Conservation (phyloP, 257 asterid species). For the Mentha longifolia region DNA sequence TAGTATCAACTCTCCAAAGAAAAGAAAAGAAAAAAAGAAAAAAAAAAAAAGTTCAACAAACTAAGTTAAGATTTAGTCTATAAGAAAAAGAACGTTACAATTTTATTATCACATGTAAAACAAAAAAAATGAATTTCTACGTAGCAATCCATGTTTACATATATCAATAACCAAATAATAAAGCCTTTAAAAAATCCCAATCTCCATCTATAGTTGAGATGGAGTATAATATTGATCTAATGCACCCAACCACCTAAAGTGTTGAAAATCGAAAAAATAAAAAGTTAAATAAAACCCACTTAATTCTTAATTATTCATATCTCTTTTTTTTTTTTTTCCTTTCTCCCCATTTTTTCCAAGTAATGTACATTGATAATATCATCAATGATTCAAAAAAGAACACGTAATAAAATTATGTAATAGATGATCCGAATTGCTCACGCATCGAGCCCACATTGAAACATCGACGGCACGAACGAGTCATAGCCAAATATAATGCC, state of each 20-base stretch:
- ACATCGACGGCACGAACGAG: constrained; percentile 58
- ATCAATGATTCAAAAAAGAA: constrained; percentile 4
- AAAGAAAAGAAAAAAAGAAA: too few species aligned
- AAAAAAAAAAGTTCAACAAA: too few species aligned
- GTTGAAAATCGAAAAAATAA: constrained; percentile 14
- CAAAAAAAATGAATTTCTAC: constrained; percentile 29
- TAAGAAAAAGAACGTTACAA: background rate
- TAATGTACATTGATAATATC: constrained; percentile 10
- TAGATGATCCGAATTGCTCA: constrained; percentile 3
- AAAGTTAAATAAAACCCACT: background rate
- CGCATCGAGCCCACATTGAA: constrained; percentile 65
- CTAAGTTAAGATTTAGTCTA: background rate
- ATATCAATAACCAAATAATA: constrained; percentile 24
- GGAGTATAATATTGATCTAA: constrained; percentile 4
- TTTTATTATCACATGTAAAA: constrained; percentile 22
- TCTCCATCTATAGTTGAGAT: constrained; percentile 30
- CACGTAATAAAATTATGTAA: background rate
- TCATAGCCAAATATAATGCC: constrained; percentile 65
- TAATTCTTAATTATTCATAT: constrained; percentile 20
- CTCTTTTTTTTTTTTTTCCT: background rate
- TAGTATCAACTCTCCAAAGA: too few species aligned
- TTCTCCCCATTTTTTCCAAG: background rate
- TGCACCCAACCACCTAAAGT: constrained; percentile 1
- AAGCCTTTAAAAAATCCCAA: background rate
- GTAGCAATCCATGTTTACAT: constrained; percentile 10